Conservation (phyloP, 495 filamentous ascomycete genomes). For the Entonaema liquescens region DNA sequence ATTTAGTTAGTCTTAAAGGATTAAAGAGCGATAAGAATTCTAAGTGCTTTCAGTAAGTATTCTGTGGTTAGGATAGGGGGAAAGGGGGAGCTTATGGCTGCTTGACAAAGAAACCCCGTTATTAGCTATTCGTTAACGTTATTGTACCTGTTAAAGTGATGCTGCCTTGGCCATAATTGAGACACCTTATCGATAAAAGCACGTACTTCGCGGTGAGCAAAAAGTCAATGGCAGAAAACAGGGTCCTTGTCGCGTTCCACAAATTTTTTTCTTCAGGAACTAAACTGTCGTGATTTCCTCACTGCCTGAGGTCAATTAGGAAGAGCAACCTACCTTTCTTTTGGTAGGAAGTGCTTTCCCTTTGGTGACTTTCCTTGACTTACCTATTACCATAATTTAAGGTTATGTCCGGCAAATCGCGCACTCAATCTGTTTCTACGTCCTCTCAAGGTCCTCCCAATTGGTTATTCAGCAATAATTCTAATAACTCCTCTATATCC, state of each 20-base stretch:
- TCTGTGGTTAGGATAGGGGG: too few species aligned
- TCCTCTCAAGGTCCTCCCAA: constrained; percentile 44
- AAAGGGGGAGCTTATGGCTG: too few species aligned
- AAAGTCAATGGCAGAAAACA: constrained; percentile 30
- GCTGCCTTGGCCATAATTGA: too few species aligned
- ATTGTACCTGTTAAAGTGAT: too few species aligned
- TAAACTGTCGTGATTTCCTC: constrained; percentile 11
- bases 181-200: constrained; percentile 2
- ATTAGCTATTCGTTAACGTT: too few species aligned
- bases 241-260: constrained; percentile 25
- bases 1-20: too few species aligned
- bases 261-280: constrained; percentile 32
- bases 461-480: constrained; percentile 60
- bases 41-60: too few species aligned
- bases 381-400: constrained; percentile 8
- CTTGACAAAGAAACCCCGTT: too few species aligned
- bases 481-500: constrained; percentile 25
- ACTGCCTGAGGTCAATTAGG: neutral
- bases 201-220: constrained; percentile 17
- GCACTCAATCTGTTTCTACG: constrained; percentile 12
- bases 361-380: neutral
- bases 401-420: constrained; percentile 40
- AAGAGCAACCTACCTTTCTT: constrained; percentile 10
- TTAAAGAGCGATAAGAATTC: too few species aligned
- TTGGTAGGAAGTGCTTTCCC: neutral